A percentile compares a stretch with the other conserved stretches of the same genome.
Conservation (phyloP, 208 protist species). For the Trichomonas tenax region DNA sequence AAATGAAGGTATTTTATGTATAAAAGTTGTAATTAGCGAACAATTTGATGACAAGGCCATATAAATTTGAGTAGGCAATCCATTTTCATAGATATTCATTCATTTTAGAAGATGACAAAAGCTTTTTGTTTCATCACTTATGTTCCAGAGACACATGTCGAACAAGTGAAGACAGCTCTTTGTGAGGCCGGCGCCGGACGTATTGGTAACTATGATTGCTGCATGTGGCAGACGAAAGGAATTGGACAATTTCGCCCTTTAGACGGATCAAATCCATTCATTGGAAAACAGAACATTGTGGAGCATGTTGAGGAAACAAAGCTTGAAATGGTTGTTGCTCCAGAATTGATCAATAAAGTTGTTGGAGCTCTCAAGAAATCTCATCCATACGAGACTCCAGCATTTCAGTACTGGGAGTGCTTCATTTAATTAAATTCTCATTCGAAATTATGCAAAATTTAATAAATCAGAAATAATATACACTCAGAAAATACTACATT, state of each 20-base stretch:
- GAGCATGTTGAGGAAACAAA: not conserved
- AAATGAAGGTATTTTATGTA: too few species aligned
- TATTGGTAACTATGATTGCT: not conserved
- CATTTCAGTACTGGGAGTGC: not conserved
- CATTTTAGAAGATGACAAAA: not conserved
- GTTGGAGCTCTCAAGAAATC: not conserved
- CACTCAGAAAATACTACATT: too few species aligned
- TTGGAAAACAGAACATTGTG: not conserved
- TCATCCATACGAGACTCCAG: not conserved
- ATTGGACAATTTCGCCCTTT: not conserved
- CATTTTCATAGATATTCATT: too few species aligned
- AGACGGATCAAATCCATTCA: not conserved
- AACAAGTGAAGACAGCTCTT: not conserved
- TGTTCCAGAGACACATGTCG: not conserved
- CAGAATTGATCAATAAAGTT: not conserved
- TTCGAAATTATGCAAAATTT: too few species aligned
- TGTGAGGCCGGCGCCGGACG: not conserved
- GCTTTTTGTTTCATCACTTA: not conserved
- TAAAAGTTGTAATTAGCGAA: too few species aligned
- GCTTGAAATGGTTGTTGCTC: not conserved
- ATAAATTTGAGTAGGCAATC: too few species aligned
- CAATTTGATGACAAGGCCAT: too few species aligned
- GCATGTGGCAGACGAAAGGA: not conserved
- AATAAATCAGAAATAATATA: too few species aligned
- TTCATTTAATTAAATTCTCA: not conserved